A percentile compares a stretch with the other conserved stretches of the same genome.
These are phyloP conservation scores for Aspergillus sp. DNA, from an alignment of 2,329 filamentous ascomycete species.

Conservation along the genomic window DNA sequence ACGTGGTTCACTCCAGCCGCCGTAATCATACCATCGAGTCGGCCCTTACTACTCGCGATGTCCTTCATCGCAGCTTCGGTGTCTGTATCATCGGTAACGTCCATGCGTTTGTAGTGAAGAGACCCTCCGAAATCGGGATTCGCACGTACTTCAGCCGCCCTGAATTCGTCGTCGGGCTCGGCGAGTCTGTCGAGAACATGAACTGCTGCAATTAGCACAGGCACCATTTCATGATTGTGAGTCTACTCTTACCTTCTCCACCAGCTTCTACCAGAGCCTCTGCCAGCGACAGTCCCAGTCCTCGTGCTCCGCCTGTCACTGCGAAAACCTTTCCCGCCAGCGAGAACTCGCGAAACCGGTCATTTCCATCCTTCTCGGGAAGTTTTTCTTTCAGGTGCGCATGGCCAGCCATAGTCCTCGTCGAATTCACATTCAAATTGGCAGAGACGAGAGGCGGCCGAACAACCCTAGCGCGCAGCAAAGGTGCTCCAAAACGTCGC, in stretches of 20 bases:
- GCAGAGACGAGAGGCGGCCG: too few relatives aligned
- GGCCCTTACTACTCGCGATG: slow-evolving; percentile 34
- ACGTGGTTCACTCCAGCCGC: slow-evolving; percentile 46
- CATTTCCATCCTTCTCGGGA: background rate
- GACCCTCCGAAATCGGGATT: slow-evolving; percentile 37
- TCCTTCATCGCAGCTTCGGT: slow-evolving; percentile 35
- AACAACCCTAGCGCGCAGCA: too few relatives aligned
- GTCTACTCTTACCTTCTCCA: slow-evolving; percentile 38
- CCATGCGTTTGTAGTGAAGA: slow-evolving; percentile 48
- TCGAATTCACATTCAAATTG: too few relatives aligned
- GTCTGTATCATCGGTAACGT: slow-evolving; percentile 43
- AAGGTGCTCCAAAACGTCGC: too few relatives aligned
- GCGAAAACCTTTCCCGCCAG: slow-evolving; percentile 42
- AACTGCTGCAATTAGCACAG: slow-evolving; percentile 29
- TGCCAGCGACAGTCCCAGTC: slow-evolving; percentile 46
- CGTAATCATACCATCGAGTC: slow-evolving; percentile 43
- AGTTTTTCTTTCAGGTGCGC: slow-evolving; percentile 4
- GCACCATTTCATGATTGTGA: background rate
- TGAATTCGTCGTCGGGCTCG: slow-evolving; percentile 44
- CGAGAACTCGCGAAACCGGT: slow-evolving; percentile 44
- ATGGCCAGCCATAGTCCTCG: background rate
- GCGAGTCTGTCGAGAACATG: slow-evolving; percentile 49
- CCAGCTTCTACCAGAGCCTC: slow-evolving; percentile 50
- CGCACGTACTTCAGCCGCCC: slow-evolving; percentile 37
- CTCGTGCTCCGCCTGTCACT: slow-evolving; percentile 45